Evolutionary conservation across 306 rosid species (phyloP).

Genomic region (Cucurbita maxima): DNA sequence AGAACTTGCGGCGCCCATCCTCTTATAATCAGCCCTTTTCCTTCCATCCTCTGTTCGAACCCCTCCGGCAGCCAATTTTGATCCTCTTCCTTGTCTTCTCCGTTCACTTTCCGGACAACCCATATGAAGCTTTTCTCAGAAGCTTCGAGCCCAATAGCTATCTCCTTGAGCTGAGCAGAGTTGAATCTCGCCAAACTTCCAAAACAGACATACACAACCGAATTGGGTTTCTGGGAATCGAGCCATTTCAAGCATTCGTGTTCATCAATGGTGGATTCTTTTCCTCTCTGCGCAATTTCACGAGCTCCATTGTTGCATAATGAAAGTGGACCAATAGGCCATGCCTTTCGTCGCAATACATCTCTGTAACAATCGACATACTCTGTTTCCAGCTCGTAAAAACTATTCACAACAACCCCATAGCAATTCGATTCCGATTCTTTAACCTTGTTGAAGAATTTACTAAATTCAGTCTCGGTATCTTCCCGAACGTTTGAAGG

Average conservation of each 20-base stretch:
- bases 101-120: slow-evolving; percentile 7
- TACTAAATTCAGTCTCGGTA: neutral
- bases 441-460: neutral
- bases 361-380: slow-evolving; percentile 9
- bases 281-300: slow-evolving; percentile 15
- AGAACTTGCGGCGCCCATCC: slow-evolving; percentile 35
- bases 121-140: slow-evolving; percentile 5
- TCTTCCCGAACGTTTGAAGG: neutral
- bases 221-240: slow-evolving; percentile 11
- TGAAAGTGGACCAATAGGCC: slow-evolving; percentile 19
- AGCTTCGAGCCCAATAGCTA: slow-evolving; percentile 13
- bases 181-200: slow-evolving; percentile 17
- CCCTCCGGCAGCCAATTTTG: slow-evolving; percentile 20
- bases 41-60: slow-evolving; percentile 18
- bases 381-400: slow-evolving; percentile 15
- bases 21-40: slow-evolving; percentile 17
- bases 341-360: slow-evolving; percentile 8
- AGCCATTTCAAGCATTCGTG: slow-evolving; percentile 21
- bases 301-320: slow-evolving; percentile 7
- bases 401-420: slow-evolving; percentile 16
- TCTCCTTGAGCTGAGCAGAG: slow-evolving; percentile 11
- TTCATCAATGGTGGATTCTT: slow-evolving; percentile 11
- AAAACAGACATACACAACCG: slow-evolving; percentile 25
- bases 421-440: slow-evolving; percentile 3
- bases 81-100: neutral